A percentile compares a stretch with the other conserved stretches of the same genome.
phyloP scores from a whole-genome alignment of 140 eudicot genomes.

The Oenanthe javanica region DNA sequence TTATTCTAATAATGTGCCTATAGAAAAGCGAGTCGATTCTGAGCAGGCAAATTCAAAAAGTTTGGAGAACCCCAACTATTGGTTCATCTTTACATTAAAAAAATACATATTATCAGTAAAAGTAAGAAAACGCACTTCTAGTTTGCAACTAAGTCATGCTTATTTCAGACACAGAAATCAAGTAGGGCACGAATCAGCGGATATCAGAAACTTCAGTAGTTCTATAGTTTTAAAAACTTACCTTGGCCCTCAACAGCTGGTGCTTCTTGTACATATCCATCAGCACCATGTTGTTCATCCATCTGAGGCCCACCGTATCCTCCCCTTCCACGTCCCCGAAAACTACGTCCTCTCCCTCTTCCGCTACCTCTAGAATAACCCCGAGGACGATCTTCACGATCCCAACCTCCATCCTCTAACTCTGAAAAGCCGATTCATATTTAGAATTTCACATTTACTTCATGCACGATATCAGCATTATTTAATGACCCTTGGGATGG shows the following conservation, averaged over 20 bases:
- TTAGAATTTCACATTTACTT: not conserved
- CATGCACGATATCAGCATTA: not conserved
- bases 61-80: not conserved
- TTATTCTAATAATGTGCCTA: not conserved
- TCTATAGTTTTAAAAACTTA: constrained; percentile 6
- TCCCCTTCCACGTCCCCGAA: constrained; percentile 62
- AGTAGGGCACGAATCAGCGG: no score
- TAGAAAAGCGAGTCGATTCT: not conserved
- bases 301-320: constrained; percentile 50
- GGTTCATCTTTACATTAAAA: not conserved
- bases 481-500: not conserved
- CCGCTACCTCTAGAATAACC: constrained; percentile 70
- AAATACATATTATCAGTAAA: not conserved
- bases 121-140: not conserved
- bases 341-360: constrained; percentile 40
- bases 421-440: constrained; percentile 56
- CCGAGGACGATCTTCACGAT: constrained; percentile 25
- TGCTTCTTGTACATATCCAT: constrained; percentile 58
- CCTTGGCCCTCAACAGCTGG: constrained; percentile 46
- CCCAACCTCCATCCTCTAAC: constrained; percentile 83
- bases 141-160: not conserved
- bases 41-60: not conserved
- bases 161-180: not conserved
- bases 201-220: not conserved
- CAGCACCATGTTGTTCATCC: constrained; percentile 53